A percentile compares a stretch with the other conserved stretches of the same genome.
phyloP scores from a whole-genome alignment of 2,329 filamentous ascomycete genomes.

The Paecilomyces formosus region DNA sequence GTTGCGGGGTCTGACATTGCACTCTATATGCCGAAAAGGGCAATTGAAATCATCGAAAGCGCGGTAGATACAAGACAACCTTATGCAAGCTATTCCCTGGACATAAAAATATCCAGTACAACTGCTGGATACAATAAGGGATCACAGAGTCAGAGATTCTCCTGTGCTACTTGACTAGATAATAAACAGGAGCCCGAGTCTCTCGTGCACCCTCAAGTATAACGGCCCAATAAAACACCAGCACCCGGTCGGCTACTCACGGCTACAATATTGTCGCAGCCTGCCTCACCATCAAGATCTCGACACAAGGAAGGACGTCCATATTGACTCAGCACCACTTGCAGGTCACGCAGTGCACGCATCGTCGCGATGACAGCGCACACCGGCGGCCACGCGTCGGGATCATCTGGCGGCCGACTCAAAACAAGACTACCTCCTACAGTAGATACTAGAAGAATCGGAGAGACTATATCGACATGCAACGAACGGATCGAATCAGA shows the following conservation, averaged over 20 bases:
- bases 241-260: neutral
- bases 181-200: neutral
- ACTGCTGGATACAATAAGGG: too few relatives aligned
- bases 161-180: neutral
- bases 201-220: neutral
- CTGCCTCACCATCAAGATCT: neutral
- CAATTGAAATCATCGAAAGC: neutral
- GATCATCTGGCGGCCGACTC: neutral
- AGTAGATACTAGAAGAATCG: neutral
- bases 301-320: neutral
- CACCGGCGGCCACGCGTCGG: neutral
- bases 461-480: neutral
- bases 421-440: neutral
- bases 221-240: neutral
- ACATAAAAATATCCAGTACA: too few relatives aligned
- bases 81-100: too few relatives aligned
- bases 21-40: neutral
- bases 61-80: too few relatives aligned
- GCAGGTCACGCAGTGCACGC: neutral
- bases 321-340: neutral
- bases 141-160: too few relatives aligned
- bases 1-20: neutral
- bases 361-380: neutral
- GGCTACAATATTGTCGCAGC: neutral
- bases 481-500: neutral